These are phyloP conservation scores for Salix brachista DNA, from an alignment of 345 rosid species.

Conservation along the genomic window DNA sequence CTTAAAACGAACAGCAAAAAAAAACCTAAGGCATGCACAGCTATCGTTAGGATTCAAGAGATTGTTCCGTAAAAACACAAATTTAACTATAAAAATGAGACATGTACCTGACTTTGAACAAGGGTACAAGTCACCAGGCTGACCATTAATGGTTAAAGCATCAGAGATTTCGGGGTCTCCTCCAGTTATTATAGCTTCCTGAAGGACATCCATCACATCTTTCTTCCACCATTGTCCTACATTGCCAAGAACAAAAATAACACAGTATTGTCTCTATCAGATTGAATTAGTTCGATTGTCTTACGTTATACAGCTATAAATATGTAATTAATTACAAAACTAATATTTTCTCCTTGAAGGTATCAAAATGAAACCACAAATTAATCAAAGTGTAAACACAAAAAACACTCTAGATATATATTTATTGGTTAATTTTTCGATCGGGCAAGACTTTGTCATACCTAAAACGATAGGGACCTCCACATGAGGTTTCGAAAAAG, in stretches of 20 bases:
- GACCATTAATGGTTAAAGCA: slow-evolving; percentile 42
- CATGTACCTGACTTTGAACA: slow-evolving; percentile 30
- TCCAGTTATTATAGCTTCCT: slow-evolving; percentile 16
- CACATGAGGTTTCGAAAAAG: slow-evolving; percentile 26
- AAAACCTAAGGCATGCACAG: no score
- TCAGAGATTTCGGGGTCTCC: slow-evolving; percentile 29
- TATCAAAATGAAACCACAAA: no score
- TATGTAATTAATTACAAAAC: no score
- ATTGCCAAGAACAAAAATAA: not conserved
- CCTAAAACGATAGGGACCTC: slow-evolving; percentile 34
- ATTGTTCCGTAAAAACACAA: no score
- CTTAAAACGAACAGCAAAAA: no score
- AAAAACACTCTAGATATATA: no score
- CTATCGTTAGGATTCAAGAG: no score
- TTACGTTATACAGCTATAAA: not conserved
- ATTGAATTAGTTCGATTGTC: no score
- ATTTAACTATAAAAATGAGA: no score
- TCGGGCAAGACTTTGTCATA: not conserved
- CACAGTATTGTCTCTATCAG: not conserved
- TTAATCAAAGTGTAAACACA: no score
- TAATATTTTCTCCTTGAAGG: no score
- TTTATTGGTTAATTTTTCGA: not conserved
- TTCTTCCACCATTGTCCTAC: slow-evolving; percentile 46
- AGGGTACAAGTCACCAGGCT: slow-evolving; percentile 40
- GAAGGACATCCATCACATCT: slow-evolving; percentile 12